Evolutionary conservation across 441 rosid genomes (phyloP).

Genomic region (Populus tomentosa): DNA sequence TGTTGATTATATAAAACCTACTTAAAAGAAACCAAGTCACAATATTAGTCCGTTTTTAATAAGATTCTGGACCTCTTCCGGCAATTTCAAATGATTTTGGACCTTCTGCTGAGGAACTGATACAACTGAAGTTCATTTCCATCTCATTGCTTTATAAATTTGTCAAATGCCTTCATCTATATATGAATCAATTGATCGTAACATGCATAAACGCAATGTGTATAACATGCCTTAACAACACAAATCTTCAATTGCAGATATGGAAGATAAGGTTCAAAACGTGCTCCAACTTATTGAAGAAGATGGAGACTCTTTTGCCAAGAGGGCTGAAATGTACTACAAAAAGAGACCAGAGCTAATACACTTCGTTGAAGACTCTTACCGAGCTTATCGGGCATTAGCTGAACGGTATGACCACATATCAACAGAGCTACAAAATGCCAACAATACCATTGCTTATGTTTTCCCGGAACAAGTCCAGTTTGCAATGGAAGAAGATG

Average conservation of each 20-base stretch:
- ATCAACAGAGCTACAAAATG: constrained; percentile 90
- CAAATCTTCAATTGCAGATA: constrained; percentile 40
- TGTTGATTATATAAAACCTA: too few species aligned
- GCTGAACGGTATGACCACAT: constrained; percentile 90
- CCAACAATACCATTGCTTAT: constrained; percentile 86
- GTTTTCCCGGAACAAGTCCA: constrained; percentile 82
- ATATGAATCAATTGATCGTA: neutral
- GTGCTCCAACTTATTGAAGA: constrained; percentile 79
- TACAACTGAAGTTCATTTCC: neutral
- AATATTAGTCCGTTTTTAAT: too few species aligned
- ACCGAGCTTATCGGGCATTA: constrained; percentile 77
- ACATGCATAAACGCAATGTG: neutral
- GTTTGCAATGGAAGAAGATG: constrained; percentile 64
- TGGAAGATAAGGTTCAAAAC: constrained; percentile 69
- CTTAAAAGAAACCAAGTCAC: too few species aligned
- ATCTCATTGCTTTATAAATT: neutral
- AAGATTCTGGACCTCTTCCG: too few species aligned
- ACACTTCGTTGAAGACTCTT: constrained; percentile 78
- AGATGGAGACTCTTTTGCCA: constrained; percentile 94
- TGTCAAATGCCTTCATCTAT: too few species aligned
- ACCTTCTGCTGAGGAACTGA: neutral
- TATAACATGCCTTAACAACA: too few species aligned
- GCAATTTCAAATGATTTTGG: too few species aligned
- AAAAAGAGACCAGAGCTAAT: constrained; percentile 88
- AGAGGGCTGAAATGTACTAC: constrained; percentile 96